These are phyloP conservation scores for Serendipita sp. DNA, from an alignment of 768 basidiomycete species.

Conservation along the genomic window DNA sequence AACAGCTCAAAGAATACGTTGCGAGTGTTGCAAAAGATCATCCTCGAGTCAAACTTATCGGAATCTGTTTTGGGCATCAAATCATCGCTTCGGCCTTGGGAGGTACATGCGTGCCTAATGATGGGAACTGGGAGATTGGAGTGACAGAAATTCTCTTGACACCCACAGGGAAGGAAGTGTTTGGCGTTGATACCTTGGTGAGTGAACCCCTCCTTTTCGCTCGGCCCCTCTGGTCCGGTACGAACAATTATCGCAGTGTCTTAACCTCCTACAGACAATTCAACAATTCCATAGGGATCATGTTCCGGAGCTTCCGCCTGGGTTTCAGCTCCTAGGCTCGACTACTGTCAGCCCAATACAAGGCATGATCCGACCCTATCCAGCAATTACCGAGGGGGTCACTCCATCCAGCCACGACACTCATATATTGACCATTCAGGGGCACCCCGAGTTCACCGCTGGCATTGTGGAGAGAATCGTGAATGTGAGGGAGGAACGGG, in stretches of 20 bases:
- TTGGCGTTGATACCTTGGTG: conserved; percentile 30
- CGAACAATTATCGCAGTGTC: too few relatives aligned
- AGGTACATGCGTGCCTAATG: conserved; percentile 48
- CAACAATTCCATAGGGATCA: conserved; percentile 86
- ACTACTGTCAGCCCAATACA: conserved; percentile 20
- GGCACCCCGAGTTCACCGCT: conserved; percentile 79
- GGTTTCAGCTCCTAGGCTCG: conserved; percentile 48
- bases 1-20: conserved; percentile 45
- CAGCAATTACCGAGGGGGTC: conserved; percentile 25
- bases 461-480: conserved; percentile 42
- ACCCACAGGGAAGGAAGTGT: conserved; percentile 48
- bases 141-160: conserved; percentile 52
- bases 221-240: too few relatives aligned
- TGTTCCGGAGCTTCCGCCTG: conserved; percentile 43
- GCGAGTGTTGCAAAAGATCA: conserved; percentile 32
- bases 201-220: background rate
- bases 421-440: conserved; percentile 75
- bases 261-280: conserved; percentile 34
- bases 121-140: conserved; percentile 68
- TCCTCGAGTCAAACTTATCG: conserved; percentile 54
- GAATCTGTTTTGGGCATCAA: conserved; percentile 89
- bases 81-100: conserved; percentile 67
- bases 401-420: conserved; percentile 26
- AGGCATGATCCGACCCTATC: conserved; percentile 28
- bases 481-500: conserved; percentile 29